A percentile compares a stretch with the other conserved stretches of the same genome.
Evolutionary conservation across 1,284 basidiomycete species (phyloP).

Genomic region (Kwoniella shivajii): DNA sequence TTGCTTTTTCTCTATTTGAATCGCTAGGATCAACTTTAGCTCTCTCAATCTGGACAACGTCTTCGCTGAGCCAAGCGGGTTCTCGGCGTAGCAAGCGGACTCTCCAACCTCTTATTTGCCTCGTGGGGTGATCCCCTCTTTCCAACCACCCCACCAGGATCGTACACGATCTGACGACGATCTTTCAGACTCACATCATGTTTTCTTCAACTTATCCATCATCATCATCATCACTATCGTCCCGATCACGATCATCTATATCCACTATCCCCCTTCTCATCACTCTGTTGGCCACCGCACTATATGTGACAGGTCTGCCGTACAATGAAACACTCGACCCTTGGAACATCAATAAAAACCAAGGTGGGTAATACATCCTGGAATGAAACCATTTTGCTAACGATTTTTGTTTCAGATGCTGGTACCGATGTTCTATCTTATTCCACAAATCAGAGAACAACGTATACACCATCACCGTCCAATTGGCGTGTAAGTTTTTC

Average conservation of each 20-base stretch:
- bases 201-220: no score
- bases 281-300: conserved; percentile 5
- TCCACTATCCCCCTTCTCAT: background rate
- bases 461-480: conserved; percentile 73
- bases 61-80: conserved; percentile 1
- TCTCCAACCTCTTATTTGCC: background rate
- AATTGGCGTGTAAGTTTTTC: conserved; percentile 72
- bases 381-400: background rate
- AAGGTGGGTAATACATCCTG: conserved; percentile 49
- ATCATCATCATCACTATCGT: background rate
- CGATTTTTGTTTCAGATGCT: background rate
- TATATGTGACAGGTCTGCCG: conserved; percentile 8
- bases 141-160: background rate
- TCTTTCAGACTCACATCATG: background rate
- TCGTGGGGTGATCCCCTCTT: background rate
- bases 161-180: background rate
- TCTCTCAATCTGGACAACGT: background rate
- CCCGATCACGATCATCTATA: conserved; percentile 4
- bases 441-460: conserved; percentile 63
- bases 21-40: background rate
- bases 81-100: background rate
- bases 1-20: no score
- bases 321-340: conserved; percentile 73
- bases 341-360: conserved; percentile 83
- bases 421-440: conserved; percentile 66